Conservation (phyloP, 1,284 basidiomycete species). For the Boletus putidus region DNA sequence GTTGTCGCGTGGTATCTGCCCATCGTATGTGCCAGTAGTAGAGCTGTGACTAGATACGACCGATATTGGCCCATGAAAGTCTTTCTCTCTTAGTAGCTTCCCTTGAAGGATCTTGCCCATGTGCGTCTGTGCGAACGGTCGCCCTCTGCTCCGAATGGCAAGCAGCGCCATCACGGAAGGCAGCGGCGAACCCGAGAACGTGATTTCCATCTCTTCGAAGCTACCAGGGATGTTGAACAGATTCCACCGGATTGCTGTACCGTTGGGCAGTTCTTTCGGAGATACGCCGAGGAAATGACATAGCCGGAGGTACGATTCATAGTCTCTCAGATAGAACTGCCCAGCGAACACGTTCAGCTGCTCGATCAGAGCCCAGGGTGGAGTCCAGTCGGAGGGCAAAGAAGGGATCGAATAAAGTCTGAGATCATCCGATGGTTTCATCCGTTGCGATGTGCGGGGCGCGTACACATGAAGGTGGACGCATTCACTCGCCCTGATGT, state of each 20-base stretch:
- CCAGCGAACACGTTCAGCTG: not conserved
- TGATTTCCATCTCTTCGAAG: not conserved
- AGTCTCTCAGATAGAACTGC: not conserved
- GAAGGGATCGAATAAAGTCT: conserved; percentile 38
- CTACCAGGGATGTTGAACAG: not conserved
- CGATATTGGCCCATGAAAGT: not conserved
- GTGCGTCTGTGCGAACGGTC: not conserved
- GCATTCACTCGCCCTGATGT: conserved; percentile 35
- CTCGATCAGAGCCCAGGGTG: not conserved
- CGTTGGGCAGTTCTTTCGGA: not conserved
- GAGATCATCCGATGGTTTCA: conserved; percentile 43
- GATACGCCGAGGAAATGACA: not conserved
- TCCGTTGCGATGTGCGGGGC: conserved; percentile 38
- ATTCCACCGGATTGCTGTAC: not conserved
- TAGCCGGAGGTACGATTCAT: not conserved
- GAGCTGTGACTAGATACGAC: too few relatives aligned
- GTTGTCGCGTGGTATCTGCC: too few relatives aligned
- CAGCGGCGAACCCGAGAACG: not conserved
- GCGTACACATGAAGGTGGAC: conserved; percentile 46
- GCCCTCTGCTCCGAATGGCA: not conserved
- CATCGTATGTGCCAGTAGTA: too few relatives aligned
- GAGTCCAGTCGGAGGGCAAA: not conserved
- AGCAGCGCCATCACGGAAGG: not conserved
- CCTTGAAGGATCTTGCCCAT: not conserved
- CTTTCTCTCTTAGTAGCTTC: not conserved